Percentiles rank a stretch among this genome's conserved stretches.
Evolutionary conservation across 164 flowering plant species (phyloP).

Genomic region (Aristolochia contorta): DNA sequence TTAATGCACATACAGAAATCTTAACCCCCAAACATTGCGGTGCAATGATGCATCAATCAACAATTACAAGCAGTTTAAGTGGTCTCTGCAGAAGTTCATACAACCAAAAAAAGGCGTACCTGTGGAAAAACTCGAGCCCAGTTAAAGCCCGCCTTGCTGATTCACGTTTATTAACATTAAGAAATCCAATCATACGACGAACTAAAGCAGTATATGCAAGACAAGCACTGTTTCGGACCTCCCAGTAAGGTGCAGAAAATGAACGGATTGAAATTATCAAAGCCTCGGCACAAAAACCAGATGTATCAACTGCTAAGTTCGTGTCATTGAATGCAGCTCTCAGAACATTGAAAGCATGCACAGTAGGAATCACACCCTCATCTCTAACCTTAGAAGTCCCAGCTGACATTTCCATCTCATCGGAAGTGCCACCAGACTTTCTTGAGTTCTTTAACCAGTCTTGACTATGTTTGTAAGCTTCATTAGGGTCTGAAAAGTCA

Average conservation of each 20-base stretch:
- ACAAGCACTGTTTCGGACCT: slow-evolving; percentile 91
- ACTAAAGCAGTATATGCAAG: slow-evolving; percentile 91
- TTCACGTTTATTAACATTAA: slow-evolving; percentile 88
- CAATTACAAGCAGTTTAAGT: neutral
- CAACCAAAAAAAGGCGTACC: slow-evolving; percentile 33
- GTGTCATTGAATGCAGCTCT: slow-evolving; percentile 90
- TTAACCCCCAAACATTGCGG: neutral
- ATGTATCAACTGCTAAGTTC: slow-evolving; percentile 83
- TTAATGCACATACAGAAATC: neutral
- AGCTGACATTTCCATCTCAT: slow-evolving; percentile 11
- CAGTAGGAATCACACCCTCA: slow-evolving; percentile 95
- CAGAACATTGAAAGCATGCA: slow-evolving; percentile 94
- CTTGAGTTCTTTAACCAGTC: too few relatives aligned
- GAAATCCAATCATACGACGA: slow-evolving; percentile 94
- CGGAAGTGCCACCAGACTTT: neutral
- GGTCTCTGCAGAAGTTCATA: neutral
- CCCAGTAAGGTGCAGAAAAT: slow-evolving; percentile 95
- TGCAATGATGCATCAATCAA: too few relatives aligned
- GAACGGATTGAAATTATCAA: slow-evolving; percentile 71
- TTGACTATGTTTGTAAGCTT: too few relatives aligned
- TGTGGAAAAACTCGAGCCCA: slow-evolving; percentile 92
- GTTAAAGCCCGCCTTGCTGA: slow-evolving; percentile 79
- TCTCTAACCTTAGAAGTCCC: slow-evolving; percentile 62
- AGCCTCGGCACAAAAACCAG: slow-evolving; percentile 95
- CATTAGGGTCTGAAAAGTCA: too few relatives aligned